Conservation (phyloP, 495 filamentous ascomycete species). For the Pseudomonodictys pantanalensis region DNA sequence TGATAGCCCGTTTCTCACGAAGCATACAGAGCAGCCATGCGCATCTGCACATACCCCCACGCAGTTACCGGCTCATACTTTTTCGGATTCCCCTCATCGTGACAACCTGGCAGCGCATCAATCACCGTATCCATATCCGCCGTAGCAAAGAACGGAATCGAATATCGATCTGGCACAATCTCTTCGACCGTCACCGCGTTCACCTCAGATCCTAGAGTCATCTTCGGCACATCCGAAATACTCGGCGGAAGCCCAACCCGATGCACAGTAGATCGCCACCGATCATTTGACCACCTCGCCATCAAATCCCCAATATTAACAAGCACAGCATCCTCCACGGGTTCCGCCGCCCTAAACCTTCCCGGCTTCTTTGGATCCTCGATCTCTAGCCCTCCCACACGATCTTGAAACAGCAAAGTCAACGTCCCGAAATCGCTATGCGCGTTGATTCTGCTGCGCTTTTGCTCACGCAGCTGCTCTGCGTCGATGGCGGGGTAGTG, state of each 20-base stretch:
- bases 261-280: slow-evolving; percentile 18
- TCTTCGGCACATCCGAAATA: not conserved
- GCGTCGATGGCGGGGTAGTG: slow-evolving; percentile 62
- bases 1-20: too few relatives aligned
- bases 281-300: slow-evolving; percentile 30
- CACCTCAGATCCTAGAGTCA: not conserved
- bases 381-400: slow-evolving; percentile 47
- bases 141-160: slow-evolving; percentile 61
- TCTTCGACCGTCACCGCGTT: slow-evolving; percentile 21
- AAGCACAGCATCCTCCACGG: slow-evolving; percentile 13
- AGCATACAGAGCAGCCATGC: slow-evolving; percentile 38
- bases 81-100: slow-evolving; percentile 35
- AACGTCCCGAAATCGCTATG: slow-evolving; percentile 51
- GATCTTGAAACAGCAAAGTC: slow-evolving; percentile 53
- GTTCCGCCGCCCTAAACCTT: slow-evolving; percentile 1
- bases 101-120: slow-evolving; percentile 55
- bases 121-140: slow-evolving; percentile 55
- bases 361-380: slow-evolving; percentile 35
- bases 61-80: slow-evolving; percentile 40
- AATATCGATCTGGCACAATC: slow-evolving; percentile 56
- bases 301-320: slow-evolving; percentile 33
- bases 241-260: slow-evolving; percentile 19
- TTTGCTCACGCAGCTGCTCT: not conserved
- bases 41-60: slow-evolving; percentile 37
- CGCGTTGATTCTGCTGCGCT: slow-evolving; percentile 36